Conservation (phyloP, 1,139 yeast genomes). For the Pichia inconspicua region DNA sequence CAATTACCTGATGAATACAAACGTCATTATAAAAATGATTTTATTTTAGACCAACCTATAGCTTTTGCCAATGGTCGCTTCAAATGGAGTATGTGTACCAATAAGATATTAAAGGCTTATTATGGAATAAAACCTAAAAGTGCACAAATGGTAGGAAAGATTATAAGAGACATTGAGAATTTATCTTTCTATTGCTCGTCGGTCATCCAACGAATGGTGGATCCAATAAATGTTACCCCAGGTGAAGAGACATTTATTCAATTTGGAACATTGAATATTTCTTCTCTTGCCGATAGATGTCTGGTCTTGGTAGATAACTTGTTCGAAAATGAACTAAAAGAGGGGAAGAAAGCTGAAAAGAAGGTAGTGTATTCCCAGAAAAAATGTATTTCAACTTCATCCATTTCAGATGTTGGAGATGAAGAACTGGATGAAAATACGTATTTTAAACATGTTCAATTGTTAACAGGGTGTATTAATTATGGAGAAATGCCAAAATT, state of each 20-base stretch:
- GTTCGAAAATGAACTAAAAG: neutral
- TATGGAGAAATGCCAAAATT: conserved; percentile 20
- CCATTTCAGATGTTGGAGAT: conserved; percentile 12
- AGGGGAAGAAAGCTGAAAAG: conserved; percentile 1
- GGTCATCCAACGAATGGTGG: conserved; percentile 16
- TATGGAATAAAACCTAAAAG: conserved; percentile 9
- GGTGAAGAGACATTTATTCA: conserved; percentile 13
- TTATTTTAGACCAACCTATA: conserved; percentile 14
- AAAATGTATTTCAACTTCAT: conserved; percentile 8
- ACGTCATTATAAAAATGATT: conserved; percentile 10
- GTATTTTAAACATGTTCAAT: conserved; percentile 15
- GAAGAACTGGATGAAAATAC: conserved; percentile 7
- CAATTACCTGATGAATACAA: conserved; percentile 34
- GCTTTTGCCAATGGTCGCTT: conserved; percentile 20
- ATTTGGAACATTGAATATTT: conserved; percentile 15
- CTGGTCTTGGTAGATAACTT: conserved; percentile 13
- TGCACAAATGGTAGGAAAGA: conserved; percentile 3
- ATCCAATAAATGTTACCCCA: conserved; percentile 14
- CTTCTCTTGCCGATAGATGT: conserved; percentile 19
- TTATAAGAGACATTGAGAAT: conserved; percentile 13
- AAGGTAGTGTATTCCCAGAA: neutral
- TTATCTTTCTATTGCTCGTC: conserved; percentile 17
- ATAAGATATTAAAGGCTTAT: conserved; percentile 14
- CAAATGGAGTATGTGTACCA: conserved; percentile 20
- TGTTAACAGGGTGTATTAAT: conserved; percentile 14